Evolutionary conservation across 805 yeast genomes (phyloP).

Genomic region (Suhomyces vadensis): DNA sequence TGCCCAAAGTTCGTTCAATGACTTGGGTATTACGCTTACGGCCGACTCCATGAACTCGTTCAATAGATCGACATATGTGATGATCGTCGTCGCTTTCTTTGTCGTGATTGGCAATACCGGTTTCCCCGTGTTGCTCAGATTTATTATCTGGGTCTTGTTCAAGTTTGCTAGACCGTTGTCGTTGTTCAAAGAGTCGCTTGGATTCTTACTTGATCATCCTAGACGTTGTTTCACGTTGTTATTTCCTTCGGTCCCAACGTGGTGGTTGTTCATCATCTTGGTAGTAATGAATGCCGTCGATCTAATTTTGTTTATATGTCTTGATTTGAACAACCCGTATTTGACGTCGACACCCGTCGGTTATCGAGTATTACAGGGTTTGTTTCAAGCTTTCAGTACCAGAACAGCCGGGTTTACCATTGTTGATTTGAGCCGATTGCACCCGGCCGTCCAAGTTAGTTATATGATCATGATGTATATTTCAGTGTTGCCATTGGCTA

Average conservation of each 20-base stretch:
- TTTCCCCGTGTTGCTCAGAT: constrained; percentile 80
- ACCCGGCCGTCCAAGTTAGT: constrained; percentile 90
- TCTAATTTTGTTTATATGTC: constrained; percentile 72
- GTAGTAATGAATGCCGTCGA: constrained; percentile 74
- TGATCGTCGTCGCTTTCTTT: constrained; percentile 65
- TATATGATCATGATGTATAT: constrained; percentile 98
- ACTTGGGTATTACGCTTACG: constrained; percentile 79
- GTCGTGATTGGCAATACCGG: constrained; percentile 94
- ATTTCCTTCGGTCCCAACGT: constrained; percentile 90
- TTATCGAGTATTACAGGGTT: constrained; percentile 72
- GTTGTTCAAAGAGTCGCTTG: constrained; percentile 68
- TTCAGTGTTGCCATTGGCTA: constrained; percentile 93
- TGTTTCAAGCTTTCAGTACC: constrained; percentile 88
- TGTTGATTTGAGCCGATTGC: constrained; percentile 65
- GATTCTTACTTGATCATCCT: constrained; percentile 90
- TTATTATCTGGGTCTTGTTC: constrained; percentile 77
- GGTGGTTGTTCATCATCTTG: constrained; percentile 86
- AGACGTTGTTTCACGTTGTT: constrained; percentile 92
- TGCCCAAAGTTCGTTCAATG: constrained; percentile 76
- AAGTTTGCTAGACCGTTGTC: constrained; percentile 68
- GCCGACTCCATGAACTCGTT: constrained; percentile 79
- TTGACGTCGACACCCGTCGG: constrained; percentile 62
- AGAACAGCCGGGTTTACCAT: constrained; percentile 92
- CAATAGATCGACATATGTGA: constrained; percentile 59
- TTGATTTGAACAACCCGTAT: constrained; percentile 59